A percentile compares a stretch with the other conserved stretches of the same genome.
Conservation (phyloP, 2,329 filamentous ascomycete genomes). For the Talaromyces rugulosus region DNA sequence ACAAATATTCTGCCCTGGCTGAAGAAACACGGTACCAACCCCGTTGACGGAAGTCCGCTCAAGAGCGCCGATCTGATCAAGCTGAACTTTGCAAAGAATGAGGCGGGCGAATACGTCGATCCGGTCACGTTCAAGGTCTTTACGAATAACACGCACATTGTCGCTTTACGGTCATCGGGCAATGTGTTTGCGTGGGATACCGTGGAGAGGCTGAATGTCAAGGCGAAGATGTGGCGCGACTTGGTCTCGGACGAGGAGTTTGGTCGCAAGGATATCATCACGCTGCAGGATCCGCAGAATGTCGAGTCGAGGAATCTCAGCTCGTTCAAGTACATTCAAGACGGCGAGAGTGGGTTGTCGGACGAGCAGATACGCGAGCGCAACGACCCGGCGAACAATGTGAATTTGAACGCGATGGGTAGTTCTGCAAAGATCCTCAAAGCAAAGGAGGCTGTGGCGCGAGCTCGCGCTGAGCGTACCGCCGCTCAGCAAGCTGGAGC, state of each 20-base stretch:
- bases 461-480: conserved; percentile 70
- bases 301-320: conserved; percentile 75
- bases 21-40: conserved; percentile 88
- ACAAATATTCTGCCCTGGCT: conserved; percentile 94
- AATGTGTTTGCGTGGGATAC: conserved; percentile 98
- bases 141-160: conserved; percentile 96
- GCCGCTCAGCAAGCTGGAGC: conserved; percentile 33
- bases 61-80: conserved; percentile 81
- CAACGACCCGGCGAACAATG: conserved; percentile 54
- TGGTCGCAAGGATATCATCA: conserved; percentile 86
- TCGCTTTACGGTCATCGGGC: conserved; percentile 78
- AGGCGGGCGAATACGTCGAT: conserved; percentile 86
- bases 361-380: conserved; percentile 67
- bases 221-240: conserved; percentile 93
- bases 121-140: conserved; percentile 97
- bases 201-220: conserved; percentile 90
- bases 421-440: conserved; percentile 77
- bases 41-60: conserved; percentile 75
- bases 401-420: conserved; percentile 78
- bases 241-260: conserved; percentile 85
- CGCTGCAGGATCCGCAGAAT: conserved; percentile 92
- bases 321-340: conserved; percentile 82
- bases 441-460: conserved; percentile 90
- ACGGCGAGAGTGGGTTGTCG: conserved; percentile 67
- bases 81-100: conserved; percentile 87